Evolutionary conservation across 1,284 basidiomycete species (phyloP).

Genomic region (Ceratobasidium sp.): DNA sequence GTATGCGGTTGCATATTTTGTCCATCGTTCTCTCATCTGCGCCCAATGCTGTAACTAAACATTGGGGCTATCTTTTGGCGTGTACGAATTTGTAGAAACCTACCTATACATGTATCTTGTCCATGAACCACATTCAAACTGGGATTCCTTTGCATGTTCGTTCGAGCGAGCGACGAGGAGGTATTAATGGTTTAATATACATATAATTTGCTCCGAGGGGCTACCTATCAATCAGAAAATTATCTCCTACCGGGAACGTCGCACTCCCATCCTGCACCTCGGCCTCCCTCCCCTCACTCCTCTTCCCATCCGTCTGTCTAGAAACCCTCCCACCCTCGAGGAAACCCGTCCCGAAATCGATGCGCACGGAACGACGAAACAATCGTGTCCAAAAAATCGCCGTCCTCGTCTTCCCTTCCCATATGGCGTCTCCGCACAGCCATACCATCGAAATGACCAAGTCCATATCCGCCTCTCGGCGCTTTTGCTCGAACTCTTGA

Average conservation of each 20-base stretch:
- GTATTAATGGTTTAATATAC: too few relatives aligned
- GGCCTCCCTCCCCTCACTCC: neutral
- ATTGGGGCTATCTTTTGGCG: neutral
- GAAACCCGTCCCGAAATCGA: slow-evolving; percentile 77
- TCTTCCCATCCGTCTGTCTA: slow-evolving; percentile 26
- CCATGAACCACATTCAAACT: too few relatives aligned
- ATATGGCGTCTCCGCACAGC: slow-evolving; percentile 59
- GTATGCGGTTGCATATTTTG: neutral
- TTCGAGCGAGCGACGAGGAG: too few relatives aligned
- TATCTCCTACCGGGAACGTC: slow-evolving; percentile 40
- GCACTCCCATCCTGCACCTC: slow-evolving; percentile 14
- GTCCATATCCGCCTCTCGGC: slow-evolving; percentile 71
- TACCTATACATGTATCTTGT: neutral
- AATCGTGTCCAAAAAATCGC: slow-evolving; percentile 80
- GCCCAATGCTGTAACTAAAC: neutral
- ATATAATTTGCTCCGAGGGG: too few relatives aligned
- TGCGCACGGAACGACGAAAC: slow-evolving; percentile 75
- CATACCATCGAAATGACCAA: slow-evolving; percentile 71
- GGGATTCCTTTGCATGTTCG: too few relatives aligned
- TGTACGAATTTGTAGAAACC: neutral
- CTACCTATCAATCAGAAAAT: slow-evolving; percentile 37
- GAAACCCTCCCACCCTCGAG: slow-evolving; percentile 76
- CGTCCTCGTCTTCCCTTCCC: slow-evolving; percentile 62
- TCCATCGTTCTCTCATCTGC: neutral
- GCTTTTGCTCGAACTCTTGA: slow-evolving; percentile 71